Conservation (phyloP, 257 asterid genomes). For the Misopates orontium region DNA sequence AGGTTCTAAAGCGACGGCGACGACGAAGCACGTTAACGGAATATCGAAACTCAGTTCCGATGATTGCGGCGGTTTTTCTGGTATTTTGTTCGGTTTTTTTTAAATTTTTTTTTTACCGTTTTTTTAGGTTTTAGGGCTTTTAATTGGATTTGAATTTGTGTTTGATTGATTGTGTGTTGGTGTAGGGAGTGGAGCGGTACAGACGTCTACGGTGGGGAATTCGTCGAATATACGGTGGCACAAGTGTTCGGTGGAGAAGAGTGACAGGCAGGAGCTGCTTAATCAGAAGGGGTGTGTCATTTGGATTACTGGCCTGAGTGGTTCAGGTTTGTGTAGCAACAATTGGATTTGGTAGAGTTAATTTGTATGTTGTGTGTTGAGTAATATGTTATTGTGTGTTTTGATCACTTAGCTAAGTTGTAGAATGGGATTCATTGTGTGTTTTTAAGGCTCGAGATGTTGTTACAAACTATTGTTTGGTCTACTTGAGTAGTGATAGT, state of each 20-base stretch:
- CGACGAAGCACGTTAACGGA: slow-evolving; percentile 41
- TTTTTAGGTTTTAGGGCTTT: not conserved
- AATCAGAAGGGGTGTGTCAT: slow-evolving; percentile 95
- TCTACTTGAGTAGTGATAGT: not conserved
- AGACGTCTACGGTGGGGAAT: slow-evolving; percentile 60
- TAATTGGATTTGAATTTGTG: not conserved
- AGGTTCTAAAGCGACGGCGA: slow-evolving; percentile 48
- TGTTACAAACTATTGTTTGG: not conserved
- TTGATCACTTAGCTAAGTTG: not conserved
- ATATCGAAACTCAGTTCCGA: slow-evolving; percentile 27
- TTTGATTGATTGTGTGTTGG: not conserved
- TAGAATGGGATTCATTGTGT: not conserved
- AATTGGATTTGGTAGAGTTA: no score
- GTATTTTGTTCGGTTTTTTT: slow-evolving; percentile 31
- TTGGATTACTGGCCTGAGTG: slow-evolving; percentile 99
- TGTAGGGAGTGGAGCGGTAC: slow-evolving; percentile 46
- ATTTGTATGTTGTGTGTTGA: no score
- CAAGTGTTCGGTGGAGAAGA: slow-evolving; percentile 77
- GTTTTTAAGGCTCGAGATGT: not conserved
- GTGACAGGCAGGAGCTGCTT: slow-evolving; percentile 77
- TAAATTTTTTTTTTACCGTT: not conserved
- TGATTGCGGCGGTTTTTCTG: slow-evolving; percentile 39
- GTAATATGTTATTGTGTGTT: not conserved
- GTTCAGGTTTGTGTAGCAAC: slow-evolving; percentile 76
- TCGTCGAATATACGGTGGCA: slow-evolving; percentile 91